Conservation (phyloP, 2,329 filamentous ascomycete genomes). For the Sarocladium oryzae region DNA sequence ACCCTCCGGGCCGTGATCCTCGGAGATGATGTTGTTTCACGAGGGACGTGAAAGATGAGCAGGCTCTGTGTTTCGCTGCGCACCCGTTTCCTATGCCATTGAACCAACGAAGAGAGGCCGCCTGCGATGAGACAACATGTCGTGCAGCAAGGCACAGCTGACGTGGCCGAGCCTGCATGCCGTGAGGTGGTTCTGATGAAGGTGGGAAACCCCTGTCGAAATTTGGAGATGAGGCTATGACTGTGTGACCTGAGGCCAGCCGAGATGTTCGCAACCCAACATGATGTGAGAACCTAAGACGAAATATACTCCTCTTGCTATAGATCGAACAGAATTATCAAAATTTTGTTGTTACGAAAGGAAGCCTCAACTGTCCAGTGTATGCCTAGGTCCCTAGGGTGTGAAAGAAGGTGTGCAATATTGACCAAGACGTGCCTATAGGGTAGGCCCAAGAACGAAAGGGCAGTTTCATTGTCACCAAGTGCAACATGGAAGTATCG, state of each 20-base stretch:
- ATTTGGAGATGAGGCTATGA: background rate
- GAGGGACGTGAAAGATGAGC: background rate
- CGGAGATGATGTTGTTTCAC: conserved; percentile 4
- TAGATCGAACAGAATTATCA: no score
- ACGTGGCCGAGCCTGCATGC: background rate
- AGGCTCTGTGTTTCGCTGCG: background rate
- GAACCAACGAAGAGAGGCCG: background rate
- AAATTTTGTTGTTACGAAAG: no score
- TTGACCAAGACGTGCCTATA: no score
- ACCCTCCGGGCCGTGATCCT: conserved; percentile 11
- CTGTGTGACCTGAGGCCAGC: background rate
- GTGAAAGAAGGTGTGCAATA: no score
- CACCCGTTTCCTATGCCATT: background rate
- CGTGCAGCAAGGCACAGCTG: background rate
- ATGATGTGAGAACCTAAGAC: no score
- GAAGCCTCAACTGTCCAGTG: no score
- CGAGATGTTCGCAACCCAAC: no score
- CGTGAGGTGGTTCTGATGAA: background rate
- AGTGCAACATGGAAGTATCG: no score
- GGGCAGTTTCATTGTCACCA: no score
- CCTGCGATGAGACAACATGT: background rate
- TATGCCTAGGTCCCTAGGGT: no score
- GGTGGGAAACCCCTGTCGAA: background rate
- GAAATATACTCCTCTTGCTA: no score
- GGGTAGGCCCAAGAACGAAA: no score